phyloP scores from a whole-genome alignment of 371 early-diverging fungal species.

The Nosema granulosis region DNA sequence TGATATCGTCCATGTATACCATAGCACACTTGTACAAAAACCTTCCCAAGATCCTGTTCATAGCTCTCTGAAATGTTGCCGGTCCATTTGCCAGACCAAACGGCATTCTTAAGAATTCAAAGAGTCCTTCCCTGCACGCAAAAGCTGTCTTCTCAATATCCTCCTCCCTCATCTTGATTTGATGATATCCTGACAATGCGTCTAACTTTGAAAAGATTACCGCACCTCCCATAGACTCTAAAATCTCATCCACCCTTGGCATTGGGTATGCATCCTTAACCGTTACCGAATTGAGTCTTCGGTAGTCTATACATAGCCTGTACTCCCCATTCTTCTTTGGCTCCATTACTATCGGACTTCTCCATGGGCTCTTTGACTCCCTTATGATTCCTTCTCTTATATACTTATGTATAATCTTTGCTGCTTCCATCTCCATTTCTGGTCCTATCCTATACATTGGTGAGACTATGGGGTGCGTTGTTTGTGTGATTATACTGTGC shows the following conservation, averaged over 20 bases:
- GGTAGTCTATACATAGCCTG: constrained; percentile 66
- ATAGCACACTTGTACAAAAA: neutral
- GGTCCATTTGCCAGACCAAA: constrained; percentile 67
- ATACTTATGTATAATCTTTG: no score
- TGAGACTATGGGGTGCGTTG: no score
- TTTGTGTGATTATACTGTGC: no score
- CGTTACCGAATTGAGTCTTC: constrained; percentile 65
- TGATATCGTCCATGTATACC: constrained; percentile 21
- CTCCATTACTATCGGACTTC: neutral
- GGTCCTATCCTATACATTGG: no score
- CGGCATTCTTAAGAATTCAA: constrained; percentile 68
- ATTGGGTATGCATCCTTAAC: neutral
- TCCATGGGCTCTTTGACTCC: neutral
- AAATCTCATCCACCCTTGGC: neutral
- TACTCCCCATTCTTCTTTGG: constrained; percentile 62
- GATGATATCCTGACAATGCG: neutral
- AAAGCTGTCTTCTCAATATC: neutral
- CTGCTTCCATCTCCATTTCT: no score
- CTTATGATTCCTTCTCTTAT: constrained; percentile 34
- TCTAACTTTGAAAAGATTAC: neutral
- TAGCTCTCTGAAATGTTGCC: constrained; percentile 58
- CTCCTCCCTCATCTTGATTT: neutral
- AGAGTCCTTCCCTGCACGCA: constrained; percentile 64
- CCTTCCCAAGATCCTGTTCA: constrained; percentile 64
- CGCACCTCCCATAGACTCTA: neutral